Conservation (phyloP, 441 rosid genomes). For the Erodium trifolium region DNA sequence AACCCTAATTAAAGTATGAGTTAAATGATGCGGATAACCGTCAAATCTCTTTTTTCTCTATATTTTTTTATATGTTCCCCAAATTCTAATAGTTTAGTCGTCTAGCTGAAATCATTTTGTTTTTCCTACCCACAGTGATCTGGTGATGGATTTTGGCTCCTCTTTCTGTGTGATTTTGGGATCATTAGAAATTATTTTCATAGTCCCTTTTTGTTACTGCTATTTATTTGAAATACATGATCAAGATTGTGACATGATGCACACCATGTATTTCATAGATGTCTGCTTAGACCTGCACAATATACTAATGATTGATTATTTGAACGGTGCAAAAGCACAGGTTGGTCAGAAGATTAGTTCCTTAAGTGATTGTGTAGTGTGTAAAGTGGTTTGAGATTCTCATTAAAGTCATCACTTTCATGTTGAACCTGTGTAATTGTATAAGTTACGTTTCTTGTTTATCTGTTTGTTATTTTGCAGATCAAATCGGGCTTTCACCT, state of each 20-base stretch:
- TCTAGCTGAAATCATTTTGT: neutral
- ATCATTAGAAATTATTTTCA: neutral
- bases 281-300: neutral
- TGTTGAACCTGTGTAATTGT: neutral
- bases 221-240: neutral
- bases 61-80: neutral
- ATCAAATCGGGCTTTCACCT: conserved; percentile 95
- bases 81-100: neutral
- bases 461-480: conserved; percentile 31
- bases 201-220: neutral
- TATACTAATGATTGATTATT: neutral
- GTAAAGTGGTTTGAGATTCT: neutral
- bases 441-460: neutral
- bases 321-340: neutral
- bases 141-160: neutral
- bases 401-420: neutral
- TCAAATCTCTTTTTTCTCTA: neutral
- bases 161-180: neutral
- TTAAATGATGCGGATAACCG: conserved; percentile 1
- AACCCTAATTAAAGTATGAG: neutral
- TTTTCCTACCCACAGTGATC: neutral
- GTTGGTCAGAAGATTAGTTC: neutral
- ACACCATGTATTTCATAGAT: neutral
- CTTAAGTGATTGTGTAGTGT: neutral
- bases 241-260: neutral